Evolutionary conservation across 208 protist genomes (phyloP).

Genomic region (Trypanosoma congolense): DNA sequence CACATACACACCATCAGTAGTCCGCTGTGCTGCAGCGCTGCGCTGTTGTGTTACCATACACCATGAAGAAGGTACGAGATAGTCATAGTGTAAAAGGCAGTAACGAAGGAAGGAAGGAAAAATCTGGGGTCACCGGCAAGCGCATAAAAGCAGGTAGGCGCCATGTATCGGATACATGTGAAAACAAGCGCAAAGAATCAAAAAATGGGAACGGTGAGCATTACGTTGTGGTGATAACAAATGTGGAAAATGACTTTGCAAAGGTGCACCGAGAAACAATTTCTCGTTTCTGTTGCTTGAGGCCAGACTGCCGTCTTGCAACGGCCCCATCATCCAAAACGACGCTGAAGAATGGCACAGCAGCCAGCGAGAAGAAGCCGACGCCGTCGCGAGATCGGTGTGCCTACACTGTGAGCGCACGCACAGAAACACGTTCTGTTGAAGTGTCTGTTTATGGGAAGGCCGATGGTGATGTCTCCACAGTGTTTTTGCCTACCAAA

Average conservation of each 20-base stretch:
- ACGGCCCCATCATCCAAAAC: background rate
- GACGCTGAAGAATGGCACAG: background rate
- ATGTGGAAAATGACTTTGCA: slow-evolving; percentile 82
- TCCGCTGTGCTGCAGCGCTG: too few relatives aligned
- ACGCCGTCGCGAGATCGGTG: slow-evolving; percentile 21
- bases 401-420: slow-evolving; percentile 51
- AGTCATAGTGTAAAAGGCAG: too few relatives aligned
- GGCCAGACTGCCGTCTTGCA: too few relatives aligned
- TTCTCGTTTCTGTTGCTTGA: slow-evolving; percentile 45
- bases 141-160: background rate
- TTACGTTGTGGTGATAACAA: slow-evolving; percentile 77
- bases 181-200: background rate
- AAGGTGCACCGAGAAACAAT: slow-evolving; percentile 56
- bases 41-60: too few relatives aligned
- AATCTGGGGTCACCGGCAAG: background rate
- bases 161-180: background rate
- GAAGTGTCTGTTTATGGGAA: slow-evolving; percentile 61
- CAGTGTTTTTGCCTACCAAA: slow-evolving; percentile 34
- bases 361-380: background rate
- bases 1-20: too few relatives aligned
- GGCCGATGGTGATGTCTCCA: slow-evolving; percentile 40
- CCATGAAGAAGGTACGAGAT: too few relatives aligned
- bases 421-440: slow-evolving; percentile 71
- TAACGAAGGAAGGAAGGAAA: background rate
- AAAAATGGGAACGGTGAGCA: slow-evolving; percentile 15